A percentile compares a stretch with the other conserved stretches of the same genome.
These are phyloP conservation scores for Lactarius indigo DNA, from an alignment of 768 basidiomycete species.

Conservation along the genomic window DNA sequence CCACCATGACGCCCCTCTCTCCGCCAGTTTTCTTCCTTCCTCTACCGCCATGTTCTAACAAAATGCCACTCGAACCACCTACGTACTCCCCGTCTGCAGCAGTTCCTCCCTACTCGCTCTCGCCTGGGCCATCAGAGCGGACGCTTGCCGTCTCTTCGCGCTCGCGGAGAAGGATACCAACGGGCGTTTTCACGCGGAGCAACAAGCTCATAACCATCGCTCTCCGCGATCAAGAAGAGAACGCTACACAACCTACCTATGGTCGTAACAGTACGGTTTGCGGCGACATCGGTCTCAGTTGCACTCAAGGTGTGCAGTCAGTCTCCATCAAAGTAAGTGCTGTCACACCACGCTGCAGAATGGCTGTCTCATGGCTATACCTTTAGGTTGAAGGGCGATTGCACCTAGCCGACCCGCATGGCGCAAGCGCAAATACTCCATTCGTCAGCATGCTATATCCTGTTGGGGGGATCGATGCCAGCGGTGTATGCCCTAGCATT, in stretches of 20 bases:
- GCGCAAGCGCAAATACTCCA: neutral
- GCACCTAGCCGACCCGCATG: slow-evolving; percentile 21
- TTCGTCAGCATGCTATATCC: slow-evolving; percentile 21
- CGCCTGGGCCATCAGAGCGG: slow-evolving; percentile 49
- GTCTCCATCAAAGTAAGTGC: slow-evolving; percentile 44
- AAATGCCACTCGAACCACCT: slow-evolving; percentile 36
- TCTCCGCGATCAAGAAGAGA: slow-evolving; percentile 46
- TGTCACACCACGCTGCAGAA: neutral
- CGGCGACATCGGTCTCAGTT: slow-evolving; percentile 44
- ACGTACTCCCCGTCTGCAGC: slow-evolving; percentile 52
- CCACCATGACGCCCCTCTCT: slow-evolving; percentile 6
- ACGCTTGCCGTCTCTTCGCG: slow-evolving; percentile 47
- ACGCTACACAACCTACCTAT: slow-evolving; percentile 40
- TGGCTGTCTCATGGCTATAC: neutral
- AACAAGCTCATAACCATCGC: slow-evolving; percentile 41
- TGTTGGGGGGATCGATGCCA: slow-evolving; percentile 24
- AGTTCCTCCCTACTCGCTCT: slow-evolving; percentile 55
- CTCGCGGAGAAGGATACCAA: slow-evolving; percentile 28
- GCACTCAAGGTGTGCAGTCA: slow-evolving; percentile 37
- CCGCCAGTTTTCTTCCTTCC: neutral
- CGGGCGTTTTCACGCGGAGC: slow-evolving; percentile 41
- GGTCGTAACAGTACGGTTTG: slow-evolving; percentile 40
- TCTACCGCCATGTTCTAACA: neutral
- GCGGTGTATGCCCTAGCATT: slow-evolving; percentile 32
- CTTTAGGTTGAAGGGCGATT: slow-evolving; percentile 29